Percentiles rank a stretch among this genome's conserved stretches.
These are phyloP conservation scores for Lasiodiplodia citricola DNA, from an alignment of 2,329 filamentous ascomycete species.

Conservation along the genomic window DNA sequence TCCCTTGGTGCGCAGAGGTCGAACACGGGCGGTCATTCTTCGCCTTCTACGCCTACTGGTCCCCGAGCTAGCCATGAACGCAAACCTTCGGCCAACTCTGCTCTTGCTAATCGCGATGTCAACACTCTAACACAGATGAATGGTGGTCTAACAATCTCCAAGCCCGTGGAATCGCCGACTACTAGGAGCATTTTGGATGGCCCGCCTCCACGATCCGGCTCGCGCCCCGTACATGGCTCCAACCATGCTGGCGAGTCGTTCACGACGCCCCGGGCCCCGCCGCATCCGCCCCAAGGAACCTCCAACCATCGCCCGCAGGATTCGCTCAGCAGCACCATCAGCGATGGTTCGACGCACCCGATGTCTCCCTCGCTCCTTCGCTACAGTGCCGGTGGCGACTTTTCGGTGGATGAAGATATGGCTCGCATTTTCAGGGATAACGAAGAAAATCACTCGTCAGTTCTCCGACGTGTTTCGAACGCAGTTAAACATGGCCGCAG, in stretches of 20 bases:
- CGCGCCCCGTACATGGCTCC: slow-evolving; percentile 48
- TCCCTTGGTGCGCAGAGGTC: slow-evolving; percentile 53
- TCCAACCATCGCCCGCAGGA: slow-evolving; percentile 48
- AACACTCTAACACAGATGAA: slow-evolving; percentile 41
- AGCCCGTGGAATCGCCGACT: slow-evolving; percentile 49
- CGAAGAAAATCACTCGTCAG: slow-evolving; percentile 59
- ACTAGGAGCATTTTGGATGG: slow-evolving; percentile 48
- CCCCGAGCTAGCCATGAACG: slow-evolving; percentile 40
- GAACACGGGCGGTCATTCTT: slow-evolving; percentile 31
- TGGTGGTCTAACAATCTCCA: slow-evolving; percentile 49
- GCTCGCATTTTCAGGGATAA: slow-evolving; percentile 75
- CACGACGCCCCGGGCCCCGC: slow-evolving; percentile 52
- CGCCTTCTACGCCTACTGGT: slow-evolving; percentile 49
- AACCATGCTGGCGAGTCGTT: slow-evolving; percentile 46
- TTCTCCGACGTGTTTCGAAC: slow-evolving; percentile 88
- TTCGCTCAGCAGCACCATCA: slow-evolving; percentile 52
- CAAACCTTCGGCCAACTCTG: slow-evolving; percentile 45
- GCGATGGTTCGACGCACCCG: slow-evolving; percentile 41
- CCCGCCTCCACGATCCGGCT: slow-evolving; percentile 54
- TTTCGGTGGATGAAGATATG: slow-evolving; percentile 96
- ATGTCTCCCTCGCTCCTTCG: slow-evolving; percentile 45
- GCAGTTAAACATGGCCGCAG: slow-evolving; percentile 92
- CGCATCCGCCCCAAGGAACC: slow-evolving; percentile 43
- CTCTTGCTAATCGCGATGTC: slow-evolving; percentile 27
- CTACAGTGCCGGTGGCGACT: slow-evolving; percentile 78